Percentiles rank a stretch among this genome's conserved stretches.
phyloP scores from a whole-genome alignment of 139 green algal genomes.

The Chlamydomonas sp. region DNA sequence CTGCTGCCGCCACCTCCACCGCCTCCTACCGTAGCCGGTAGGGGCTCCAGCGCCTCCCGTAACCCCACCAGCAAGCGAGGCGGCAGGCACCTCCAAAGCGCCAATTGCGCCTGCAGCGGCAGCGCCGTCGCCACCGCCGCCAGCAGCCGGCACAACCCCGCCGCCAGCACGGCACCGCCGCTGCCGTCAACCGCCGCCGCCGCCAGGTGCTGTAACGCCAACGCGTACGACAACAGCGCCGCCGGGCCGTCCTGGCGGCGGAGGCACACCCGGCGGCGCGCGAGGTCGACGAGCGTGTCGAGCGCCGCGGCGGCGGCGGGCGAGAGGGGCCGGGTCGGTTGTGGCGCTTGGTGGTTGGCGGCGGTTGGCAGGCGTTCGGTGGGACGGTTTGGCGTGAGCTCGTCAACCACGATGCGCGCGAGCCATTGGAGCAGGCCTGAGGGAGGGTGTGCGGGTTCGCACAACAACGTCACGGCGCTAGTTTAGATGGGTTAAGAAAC shows the following conservation, averaged over 20 bases:
- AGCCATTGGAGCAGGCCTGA: constrained; percentile 42
- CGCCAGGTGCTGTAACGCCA: background rate
- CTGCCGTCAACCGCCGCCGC: constrained; percentile 3
- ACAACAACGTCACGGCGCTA: background rate
- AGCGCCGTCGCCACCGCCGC: constrained; percentile 18
- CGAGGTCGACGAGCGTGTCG: background rate
- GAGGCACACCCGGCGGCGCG: constrained; percentile 1
- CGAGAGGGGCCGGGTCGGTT: background rate
- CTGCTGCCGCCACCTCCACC: too few species aligned
- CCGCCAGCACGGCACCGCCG: background rate
- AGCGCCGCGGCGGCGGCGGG: background rate
- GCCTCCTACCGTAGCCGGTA: too few species aligned
- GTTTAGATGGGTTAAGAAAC: background rate
- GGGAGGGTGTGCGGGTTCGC: background rate
- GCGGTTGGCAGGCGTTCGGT: too few species aligned
- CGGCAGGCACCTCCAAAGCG: constrained; percentile 3
- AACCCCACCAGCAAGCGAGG: too few species aligned
- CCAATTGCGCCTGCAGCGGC: constrained; percentile 2
- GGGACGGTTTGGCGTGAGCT: too few species aligned
- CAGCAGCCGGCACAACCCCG: background rate
- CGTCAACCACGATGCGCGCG: background rate
- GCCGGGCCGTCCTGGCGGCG: constrained; percentile 22
- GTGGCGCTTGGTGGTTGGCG: too few species aligned
- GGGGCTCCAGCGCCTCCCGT: too few species aligned
- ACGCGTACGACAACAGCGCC: constrained; percentile 5